Evolutionary conservation across 2,329 filamentous ascomycete genomes (phyloP), one percentile per base, ranked within the genome.

Genomic region (Parafenestella ontariensis): DNA sequence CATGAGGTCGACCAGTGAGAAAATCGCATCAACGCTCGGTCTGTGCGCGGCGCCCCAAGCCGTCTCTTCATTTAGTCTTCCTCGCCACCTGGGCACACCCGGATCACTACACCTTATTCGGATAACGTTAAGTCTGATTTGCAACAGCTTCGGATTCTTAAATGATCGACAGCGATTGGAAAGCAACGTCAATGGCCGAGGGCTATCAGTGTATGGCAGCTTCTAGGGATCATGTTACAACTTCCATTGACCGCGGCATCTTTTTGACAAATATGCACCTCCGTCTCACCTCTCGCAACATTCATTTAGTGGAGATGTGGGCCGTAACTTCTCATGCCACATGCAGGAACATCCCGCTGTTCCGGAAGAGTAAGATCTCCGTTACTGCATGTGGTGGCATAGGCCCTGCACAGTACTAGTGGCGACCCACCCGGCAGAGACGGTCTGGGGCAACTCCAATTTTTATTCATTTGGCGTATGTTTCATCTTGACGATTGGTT

Each of bases 401-500:
- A 15, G 39, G 37, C 36, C 39, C 31, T 45, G 51, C 33, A 21
- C 24, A 33, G 42, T 33, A 24, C 46, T 17, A 44, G 28, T 31
- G 28, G 41, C 18, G 33, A 36, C 24, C 31, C 51, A 41, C 49
- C 50, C 5, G 6, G 40, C 48, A 44, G 36, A 47, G 28, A 28
- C 26, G n/a, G 31, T 46, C 33, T 53, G 52, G 41, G 44, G 45
- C 48, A 48, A 36, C 39, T 37, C 41, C 26, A 29, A 28, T 37
- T 29, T 43, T 42, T 42, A 29, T 33, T 29, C 34, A 24, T n/a
- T 40, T 24, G 17, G 43, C 15, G 4, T 44, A 37, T 20, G 48
- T 56, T 40, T 49, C 52, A 46, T 23, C 33, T 36, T 13, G 23
- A 44, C 29, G 34, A 56, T 56, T 56, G 52, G 52, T 18, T 10